A percentile compares a stretch with the other conserved stretches of the same genome.
Evolutionary conservation across 306 rosid species (phyloP).

Genomic region (Calophaca sinica): DNA sequence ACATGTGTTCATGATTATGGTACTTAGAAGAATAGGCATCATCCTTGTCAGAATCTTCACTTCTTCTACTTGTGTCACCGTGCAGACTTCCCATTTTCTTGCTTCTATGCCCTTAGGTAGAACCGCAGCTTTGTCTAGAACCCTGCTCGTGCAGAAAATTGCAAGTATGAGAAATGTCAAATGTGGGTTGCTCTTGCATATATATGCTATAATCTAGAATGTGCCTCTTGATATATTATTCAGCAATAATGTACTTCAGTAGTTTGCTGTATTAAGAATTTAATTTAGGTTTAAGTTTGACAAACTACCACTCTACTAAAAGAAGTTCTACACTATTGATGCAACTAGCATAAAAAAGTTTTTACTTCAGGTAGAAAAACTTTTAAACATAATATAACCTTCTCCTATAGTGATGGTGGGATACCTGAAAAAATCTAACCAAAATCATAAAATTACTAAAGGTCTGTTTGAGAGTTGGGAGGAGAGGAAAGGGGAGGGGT

Average conservation of each 20-base stretch:
- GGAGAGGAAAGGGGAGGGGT: too few species aligned
- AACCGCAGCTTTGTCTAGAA: slow-evolving; percentile 68
- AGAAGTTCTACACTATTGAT: neutral
- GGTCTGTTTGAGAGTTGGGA: too few species aligned
- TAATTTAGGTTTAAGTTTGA: neutral
- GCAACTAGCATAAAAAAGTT: neutral
- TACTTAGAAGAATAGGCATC: slow-evolving; percentile 68
- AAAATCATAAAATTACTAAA: too few species aligned
- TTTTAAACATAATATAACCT: neutral
- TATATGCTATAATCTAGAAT: neutral
- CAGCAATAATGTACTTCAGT: neutral
- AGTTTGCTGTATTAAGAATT: too few species aligned
- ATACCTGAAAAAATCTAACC: too few species aligned
- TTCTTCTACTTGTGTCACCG: slow-evolving; percentile 61
- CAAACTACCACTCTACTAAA: neutral
- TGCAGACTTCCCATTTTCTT: slow-evolving; percentile 58
- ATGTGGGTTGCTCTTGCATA: neutral
- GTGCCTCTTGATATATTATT: slow-evolving; percentile 4
- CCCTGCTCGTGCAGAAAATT: slow-evolving; percentile 41
- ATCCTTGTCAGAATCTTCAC: slow-evolving; percentile 69
- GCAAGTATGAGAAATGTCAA: neutral
- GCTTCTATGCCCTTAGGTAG: slow-evolving; percentile 40
- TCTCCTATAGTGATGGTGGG: too few species aligned
- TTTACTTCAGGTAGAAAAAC: neutral
- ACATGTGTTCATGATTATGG: slow-evolving; percentile 66